Percentiles rank a stretch among this genome's conserved stretches.
phyloP scores from a whole-genome alignment of 2,329 filamentous ascomycete genomes.

The Rhytidhysteron rufulum region DNA sequence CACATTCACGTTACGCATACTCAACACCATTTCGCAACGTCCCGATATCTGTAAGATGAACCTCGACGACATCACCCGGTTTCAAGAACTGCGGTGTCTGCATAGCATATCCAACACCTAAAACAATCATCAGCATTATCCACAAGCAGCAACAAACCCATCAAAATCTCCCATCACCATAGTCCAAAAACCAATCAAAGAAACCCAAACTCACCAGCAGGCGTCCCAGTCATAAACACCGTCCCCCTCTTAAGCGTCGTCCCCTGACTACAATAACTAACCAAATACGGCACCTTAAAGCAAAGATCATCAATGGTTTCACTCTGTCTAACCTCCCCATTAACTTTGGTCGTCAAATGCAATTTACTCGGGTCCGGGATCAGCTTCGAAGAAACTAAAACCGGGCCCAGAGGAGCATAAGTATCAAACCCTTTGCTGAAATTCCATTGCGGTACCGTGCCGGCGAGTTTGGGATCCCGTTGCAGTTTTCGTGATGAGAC shows the following conservation, averaged over 20 bases:
- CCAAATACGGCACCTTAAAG: constrained; percentile 44
- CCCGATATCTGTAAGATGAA: constrained; percentile 26
- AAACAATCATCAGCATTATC: background rate
- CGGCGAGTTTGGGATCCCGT: constrained; percentile 46
- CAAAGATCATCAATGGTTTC: constrained; percentile 46
- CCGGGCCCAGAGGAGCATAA: constrained; percentile 52
- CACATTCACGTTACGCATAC: constrained; percentile 15
- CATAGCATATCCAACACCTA: constrained; percentile 39
- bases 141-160: too few relatives aligned
- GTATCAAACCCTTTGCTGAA: constrained; percentile 58
- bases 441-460: constrained; percentile 54
- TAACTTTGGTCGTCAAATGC: constrained; percentile 44
- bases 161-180: too few relatives aligned
- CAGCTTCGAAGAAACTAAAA: constrained; percentile 42
- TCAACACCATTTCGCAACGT: constrained; percentile 30
- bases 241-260: constrained; percentile 46
- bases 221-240: constrained; percentile 51
- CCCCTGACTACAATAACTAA: constrained; percentile 46
- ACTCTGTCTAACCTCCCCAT: constrained; percentile 48
- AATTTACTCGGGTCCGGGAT: constrained; percentile 44
- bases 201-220: constrained; percentile 16
- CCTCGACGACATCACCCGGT: constrained; percentile 31
- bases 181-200: background rate
- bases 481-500: constrained; percentile 53
- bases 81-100: constrained; percentile 33